Conservation (phyloP, 257 asterid species). For the Echium plantagineum region DNA sequence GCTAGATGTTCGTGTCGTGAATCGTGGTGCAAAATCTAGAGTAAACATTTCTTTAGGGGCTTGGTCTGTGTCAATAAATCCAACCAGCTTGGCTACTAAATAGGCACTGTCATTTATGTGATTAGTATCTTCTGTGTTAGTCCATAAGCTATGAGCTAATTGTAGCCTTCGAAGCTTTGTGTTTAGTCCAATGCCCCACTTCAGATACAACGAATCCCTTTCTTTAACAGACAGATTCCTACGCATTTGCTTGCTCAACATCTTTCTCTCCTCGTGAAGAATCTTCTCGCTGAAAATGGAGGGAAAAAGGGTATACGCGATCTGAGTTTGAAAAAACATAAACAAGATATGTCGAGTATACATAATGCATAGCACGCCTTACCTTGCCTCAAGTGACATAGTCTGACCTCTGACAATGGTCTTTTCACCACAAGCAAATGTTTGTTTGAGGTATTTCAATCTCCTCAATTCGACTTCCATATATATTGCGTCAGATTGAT, state of each 20-base stretch:
- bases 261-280: constrained; percentile 62
- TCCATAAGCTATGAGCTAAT: constrained; percentile 63
- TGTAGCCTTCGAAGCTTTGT: constrained; percentile 67
- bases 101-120: constrained; percentile 69
- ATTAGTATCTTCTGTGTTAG: constrained; percentile 47
- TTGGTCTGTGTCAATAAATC: constrained; percentile 45
- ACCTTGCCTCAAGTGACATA: constrained; percentile 60
- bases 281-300: constrained; percentile 44
- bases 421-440: constrained; percentile 47
- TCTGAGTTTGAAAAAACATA: neutral
- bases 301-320: neutral
- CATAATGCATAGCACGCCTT: constrained; percentile 4
- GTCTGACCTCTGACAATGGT: constrained; percentile 48
- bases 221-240: constrained; percentile 70
- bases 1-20: constrained; percentile 36
- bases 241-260: constrained; percentile 59
- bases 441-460: constrained; percentile 53
- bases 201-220: constrained; percentile 56
- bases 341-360: no score
- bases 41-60: constrained; percentile 87
- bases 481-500: constrained; percentile 76
- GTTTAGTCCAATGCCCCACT: constrained; percentile 66
- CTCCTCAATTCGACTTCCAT: constrained; percentile 82
- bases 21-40: constrained; percentile 63
- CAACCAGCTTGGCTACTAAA: constrained; percentile 61